Evolutionary conservation across 2,329 filamentous ascomycete genomes (phyloP).

Genomic region (Didymella sp.): DNA sequence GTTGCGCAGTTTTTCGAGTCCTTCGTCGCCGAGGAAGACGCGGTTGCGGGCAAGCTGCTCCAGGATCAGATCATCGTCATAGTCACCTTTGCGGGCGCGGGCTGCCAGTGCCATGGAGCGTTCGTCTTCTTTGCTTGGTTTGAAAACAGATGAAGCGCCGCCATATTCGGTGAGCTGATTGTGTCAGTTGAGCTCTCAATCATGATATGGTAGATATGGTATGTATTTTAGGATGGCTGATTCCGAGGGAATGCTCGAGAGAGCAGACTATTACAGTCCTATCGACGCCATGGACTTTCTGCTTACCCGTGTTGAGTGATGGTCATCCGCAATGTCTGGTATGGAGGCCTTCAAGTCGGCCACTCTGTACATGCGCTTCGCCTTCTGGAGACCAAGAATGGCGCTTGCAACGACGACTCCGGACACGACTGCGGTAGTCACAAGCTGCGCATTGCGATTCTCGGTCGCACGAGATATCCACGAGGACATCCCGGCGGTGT

Average conservation of each 20-base stretch:
- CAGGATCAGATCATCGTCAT: conserved; percentile 79
- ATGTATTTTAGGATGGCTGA: too few species aligned
- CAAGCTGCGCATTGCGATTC: conserved; percentile 66
- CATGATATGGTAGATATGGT: neutral
- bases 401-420: conserved; percentile 58
- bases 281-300: neutral
- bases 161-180: conserved; percentile 68
- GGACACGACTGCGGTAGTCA: conserved; percentile 70
- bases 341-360: conserved; percentile 68
- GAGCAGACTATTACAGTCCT: too few species aligned
- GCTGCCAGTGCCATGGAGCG: conserved; percentile 64
- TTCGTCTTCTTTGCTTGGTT: conserved; percentile 61
- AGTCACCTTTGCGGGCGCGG: conserved; percentile 67
- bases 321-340: conserved; percentile 60
- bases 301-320: conserved; percentile 60
- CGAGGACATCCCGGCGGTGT: conserved; percentile 49
- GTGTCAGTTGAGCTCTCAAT: neutral
- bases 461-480: conserved; percentile 55
- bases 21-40: conserved; percentile 85
- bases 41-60: conserved; percentile 94
- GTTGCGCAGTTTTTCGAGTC: conserved; percentile 77
- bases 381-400: conserved; percentile 65
- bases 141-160: conserved; percentile 56
- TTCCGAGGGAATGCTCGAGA: too few species aligned
- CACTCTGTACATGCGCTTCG: conserved; percentile 62